These are phyloP conservation scores for Trichoderma arundinaceum DNA, from an alignment of 2,329 filamentous ascomycete genomes.

Conservation along the genomic window DNA sequence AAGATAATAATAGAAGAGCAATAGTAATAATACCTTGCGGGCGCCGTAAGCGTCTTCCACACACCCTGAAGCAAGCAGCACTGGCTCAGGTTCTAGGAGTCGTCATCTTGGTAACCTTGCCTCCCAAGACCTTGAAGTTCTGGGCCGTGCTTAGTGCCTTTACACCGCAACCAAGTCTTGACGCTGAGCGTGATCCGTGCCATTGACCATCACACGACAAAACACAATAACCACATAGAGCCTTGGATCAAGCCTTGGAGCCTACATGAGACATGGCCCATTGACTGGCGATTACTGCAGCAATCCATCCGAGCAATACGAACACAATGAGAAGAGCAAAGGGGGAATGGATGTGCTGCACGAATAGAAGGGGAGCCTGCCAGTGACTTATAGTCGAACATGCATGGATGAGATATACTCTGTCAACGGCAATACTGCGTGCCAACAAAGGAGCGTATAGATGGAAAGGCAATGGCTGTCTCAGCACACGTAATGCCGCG, in stretches of 20 bases:
- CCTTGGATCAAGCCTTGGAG: background rate
- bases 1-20: background rate
- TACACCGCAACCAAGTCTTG: background rate
- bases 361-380: background rate
- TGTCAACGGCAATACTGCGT: background rate
- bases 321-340: background rate
- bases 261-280: background rate
- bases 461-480: background rate
- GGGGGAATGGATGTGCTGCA: background rate
- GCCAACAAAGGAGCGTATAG: background rate
- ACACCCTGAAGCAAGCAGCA: constrained; percentile 6
- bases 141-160: background rate
- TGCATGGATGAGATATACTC: background rate
- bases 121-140: background rate
- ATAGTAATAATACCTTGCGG: background rate
- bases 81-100: background rate
- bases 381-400: background rate
- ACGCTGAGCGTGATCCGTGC: background rate
- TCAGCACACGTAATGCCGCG: background rate
- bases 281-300: background rate
- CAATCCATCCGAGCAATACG: background rate
- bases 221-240: background rate
- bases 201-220: background rate
- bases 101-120: background rate
- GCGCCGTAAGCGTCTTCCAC: constrained; percentile 5